Base-by-base conservation (phyloP, 2,329 filamentous ascomycete genomes). In the Rutstroemia sp. region DNA sequence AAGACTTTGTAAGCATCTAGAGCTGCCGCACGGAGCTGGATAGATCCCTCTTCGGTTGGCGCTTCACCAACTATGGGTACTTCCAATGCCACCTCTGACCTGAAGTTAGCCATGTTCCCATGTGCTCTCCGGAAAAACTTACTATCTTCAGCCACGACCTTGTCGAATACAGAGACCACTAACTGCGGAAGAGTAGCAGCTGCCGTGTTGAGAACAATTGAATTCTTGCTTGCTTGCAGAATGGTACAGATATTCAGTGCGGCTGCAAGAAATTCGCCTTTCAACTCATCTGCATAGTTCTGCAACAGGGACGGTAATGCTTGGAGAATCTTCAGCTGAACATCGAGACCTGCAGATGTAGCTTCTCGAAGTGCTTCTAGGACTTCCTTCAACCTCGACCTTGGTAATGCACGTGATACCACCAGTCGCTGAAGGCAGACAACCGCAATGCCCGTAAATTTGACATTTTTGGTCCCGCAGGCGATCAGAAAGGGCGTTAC, bases 121-220 rank as follows among this genome's bases (percentile, higher is more conserved):
- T 21, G 51, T 5, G 12, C 7, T 0, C 41, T n/a, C 19, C 19
- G n/a, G 21, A 27, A 47, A 49, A 12, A 77, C 82, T 70, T 72
- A 87, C 85, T 85, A 69, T 96, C 91, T 75, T 96, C 91, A 5
- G 76, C 75, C 0, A 85, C 81, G 2, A 96, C 90, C 70, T 95
- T 94, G 70, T 97, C 94, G 71, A 96, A 97, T 0, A 96, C 88
- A 0, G 89, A 87, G 34, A 94, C 90, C 7, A 97, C 86, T 14
- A 99, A 80, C 71, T 97, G 94, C 72, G 96, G 92, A 54, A 99
- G 76, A 2, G 94, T 97, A n/a, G 94, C 94, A 25, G 92, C 90
- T 9, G 94, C 94, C 1, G 95, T 97, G 65, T 95, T 95, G 69
- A 92, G 95, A 64, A 99, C 91, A 52, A 95, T 91, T 25, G 86